These are phyloP conservation scores for Picochlorum sp. DNA, from an alignment of 139 green algal species.

Conservation along the genomic window DNA sequence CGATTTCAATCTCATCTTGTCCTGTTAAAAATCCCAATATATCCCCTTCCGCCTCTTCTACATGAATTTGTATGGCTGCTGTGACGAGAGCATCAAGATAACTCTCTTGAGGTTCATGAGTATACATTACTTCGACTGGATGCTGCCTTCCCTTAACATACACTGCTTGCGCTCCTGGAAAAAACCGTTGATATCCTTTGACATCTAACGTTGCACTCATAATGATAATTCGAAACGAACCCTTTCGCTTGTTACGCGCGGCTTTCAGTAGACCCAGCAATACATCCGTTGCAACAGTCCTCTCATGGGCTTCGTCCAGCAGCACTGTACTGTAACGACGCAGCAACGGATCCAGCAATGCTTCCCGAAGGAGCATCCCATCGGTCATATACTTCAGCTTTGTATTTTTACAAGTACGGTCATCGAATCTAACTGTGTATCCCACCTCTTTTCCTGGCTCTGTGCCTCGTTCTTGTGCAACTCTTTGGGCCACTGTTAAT, in stretches of 20 bases:
- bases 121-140: slow-evolving; percentile 71
- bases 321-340: slow-evolving; percentile 71
- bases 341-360: slow-evolving; percentile 71
- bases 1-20: slow-evolving; percentile 77
- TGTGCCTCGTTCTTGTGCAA: slow-evolving; percentile 39
- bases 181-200: slow-evolving; percentile 63
- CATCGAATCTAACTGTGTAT: slow-evolving; percentile 78
- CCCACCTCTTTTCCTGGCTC: slow-evolving; percentile 43
- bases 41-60: slow-evolving; percentile 58
- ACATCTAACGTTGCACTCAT: slow-evolving; percentile 96
- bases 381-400: slow-evolving; percentile 87
- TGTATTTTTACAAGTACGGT: slow-evolving; percentile 43
- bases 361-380: slow-evolving; percentile 91
- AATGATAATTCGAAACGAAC: slow-evolving; percentile 59
- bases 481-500: slow-evolving; percentile 93
- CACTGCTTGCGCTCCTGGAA: slow-evolving; percentile 38
- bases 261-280: slow-evolving; percentile 84
- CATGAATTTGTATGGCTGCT: slow-evolving; percentile 67
- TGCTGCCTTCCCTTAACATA: slow-evolving; percentile 64
- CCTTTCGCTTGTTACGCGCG: slow-evolving; percentile 26
- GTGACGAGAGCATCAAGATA: slow-evolving; percentile 81
- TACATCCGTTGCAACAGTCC: slow-evolving; percentile 84
- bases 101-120: slow-evolving; percentile 57
- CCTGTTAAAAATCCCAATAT: slow-evolving; percentile 88
- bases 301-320: slow-evolving; percentile 95